Evolutionary conservation across 805 yeast genomes (phyloP).

Genomic region (Starmerella potacharoeniae): DNA sequence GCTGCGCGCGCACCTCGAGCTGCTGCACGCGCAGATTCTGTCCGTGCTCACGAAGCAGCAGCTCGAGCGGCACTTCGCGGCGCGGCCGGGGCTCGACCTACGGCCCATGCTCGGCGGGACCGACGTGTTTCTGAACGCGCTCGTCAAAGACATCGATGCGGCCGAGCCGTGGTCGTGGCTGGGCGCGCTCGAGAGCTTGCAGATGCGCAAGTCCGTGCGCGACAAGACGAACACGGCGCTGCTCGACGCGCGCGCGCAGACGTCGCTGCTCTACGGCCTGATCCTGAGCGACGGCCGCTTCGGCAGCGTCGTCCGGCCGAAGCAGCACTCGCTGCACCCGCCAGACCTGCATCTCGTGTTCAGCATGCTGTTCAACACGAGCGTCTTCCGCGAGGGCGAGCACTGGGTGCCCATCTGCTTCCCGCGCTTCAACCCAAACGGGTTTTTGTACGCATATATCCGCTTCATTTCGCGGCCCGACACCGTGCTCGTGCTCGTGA

Average conservation of each 20-base stretch:
- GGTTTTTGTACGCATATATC: slow-evolving; percentile 75
- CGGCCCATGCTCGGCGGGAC: slow-evolving; percentile 63
- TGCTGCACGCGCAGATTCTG: slow-evolving; percentile 65
- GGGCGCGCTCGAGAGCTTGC: slow-evolving; percentile 55
- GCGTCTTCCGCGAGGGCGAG: slow-evolving; percentile 44
- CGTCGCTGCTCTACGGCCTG: slow-evolving; percentile 63
- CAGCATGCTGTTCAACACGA: slow-evolving; percentile 54
- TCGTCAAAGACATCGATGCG: slow-evolving; percentile 43
- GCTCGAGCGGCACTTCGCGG: slow-evolving; percentile 53
- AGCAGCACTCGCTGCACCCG: slow-evolving; percentile 64
- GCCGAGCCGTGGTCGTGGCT: slow-evolving; percentile 50
- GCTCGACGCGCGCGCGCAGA: slow-evolving; percentile 36
- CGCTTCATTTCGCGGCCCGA: slow-evolving; percentile 38
- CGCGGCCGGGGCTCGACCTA: slow-evolving; percentile 70
- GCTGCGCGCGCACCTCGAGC: slow-evolving; percentile 52
- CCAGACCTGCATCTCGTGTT: slow-evolving; percentile 69
- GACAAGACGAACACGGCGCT: slow-evolving; percentile 46
- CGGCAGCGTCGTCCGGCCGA: slow-evolving; percentile 63
- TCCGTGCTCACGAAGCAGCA: slow-evolving; percentile 76
- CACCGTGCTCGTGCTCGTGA: slow-evolving; percentile 39
- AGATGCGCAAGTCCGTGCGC: slow-evolving; percentile 48
- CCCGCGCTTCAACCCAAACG: slow-evolving; percentile 79
- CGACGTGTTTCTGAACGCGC: slow-evolving; percentile 59
- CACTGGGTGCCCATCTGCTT: slow-evolving; percentile 90
- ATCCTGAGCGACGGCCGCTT: slow-evolving; percentile 56